phyloP scores from a whole-genome alignment of 441 rosid species.

The Croton laevigatus region DNA sequence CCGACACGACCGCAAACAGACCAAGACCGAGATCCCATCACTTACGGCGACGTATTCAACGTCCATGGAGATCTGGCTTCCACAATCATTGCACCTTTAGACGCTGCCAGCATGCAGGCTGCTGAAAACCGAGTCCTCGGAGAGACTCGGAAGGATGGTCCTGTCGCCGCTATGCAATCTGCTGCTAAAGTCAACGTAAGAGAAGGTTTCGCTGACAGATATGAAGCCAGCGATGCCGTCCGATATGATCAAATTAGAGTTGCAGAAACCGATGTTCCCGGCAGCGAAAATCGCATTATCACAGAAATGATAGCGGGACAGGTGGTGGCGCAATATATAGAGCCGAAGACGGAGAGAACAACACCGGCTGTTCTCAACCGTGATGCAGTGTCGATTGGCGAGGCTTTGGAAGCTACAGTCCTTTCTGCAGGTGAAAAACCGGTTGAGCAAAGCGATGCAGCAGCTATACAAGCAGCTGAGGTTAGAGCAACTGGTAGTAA shows the following conservation, averaged over 20 bases:
- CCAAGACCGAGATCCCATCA: background rate
- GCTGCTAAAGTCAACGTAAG: slow-evolving; percentile 32
- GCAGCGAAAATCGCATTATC: slow-evolving; percentile 17
- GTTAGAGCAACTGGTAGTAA: slow-evolving; percentile 41
- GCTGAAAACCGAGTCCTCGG: slow-evolving; percentile 41
- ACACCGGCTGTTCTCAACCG: slow-evolving; percentile 22
- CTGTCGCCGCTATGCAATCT: slow-evolving; percentile 43
- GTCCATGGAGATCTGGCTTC: slow-evolving; percentile 29
- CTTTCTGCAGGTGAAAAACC: slow-evolving; percentile 42
- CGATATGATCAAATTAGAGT: slow-evolving; percentile 31
- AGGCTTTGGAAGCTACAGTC: slow-evolving; percentile 52
- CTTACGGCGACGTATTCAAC: slow-evolving; percentile 11
- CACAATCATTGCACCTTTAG: slow-evolving; percentile 35
- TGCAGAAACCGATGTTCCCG: slow-evolving; percentile 10
- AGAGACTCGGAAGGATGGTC: slow-evolving; percentile 32
- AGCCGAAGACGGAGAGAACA: slow-evolving; percentile 22
- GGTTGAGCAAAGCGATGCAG: slow-evolving; percentile 49
- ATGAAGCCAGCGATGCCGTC: slow-evolving; percentile 24
- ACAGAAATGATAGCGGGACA: slow-evolving; percentile 37
- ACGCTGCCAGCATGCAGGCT: slow-evolving; percentile 41
- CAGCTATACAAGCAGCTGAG: slow-evolving; percentile 56
- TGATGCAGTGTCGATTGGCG: slow-evolving; percentile 43
- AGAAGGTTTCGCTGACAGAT: slow-evolving; percentile 26
- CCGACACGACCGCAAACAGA: background rate
- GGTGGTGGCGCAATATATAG: slow-evolving; percentile 37